Conservation (phyloP, 2,329 filamentous ascomycete species). For the Pseudomassariella vexata region DNA sequence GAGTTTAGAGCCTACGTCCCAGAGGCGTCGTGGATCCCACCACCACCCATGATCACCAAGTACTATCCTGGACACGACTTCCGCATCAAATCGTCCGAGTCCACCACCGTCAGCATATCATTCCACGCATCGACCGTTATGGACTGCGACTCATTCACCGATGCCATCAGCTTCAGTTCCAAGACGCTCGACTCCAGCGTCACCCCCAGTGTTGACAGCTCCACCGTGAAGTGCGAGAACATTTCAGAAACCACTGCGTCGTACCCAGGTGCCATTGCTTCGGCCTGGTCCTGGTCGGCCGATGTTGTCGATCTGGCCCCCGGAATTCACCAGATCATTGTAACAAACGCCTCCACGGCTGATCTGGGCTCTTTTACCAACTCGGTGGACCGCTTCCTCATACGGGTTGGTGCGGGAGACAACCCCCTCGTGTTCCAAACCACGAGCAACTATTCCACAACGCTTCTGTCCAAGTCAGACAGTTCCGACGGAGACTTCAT, state of each 20-base stretch:
- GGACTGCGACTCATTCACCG: slow-evolving; percentile 50
- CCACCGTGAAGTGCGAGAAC: slow-evolving; percentile 39
- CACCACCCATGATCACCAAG: no score
- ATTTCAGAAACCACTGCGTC: slow-evolving; percentile 24
- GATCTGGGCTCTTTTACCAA: slow-evolving; percentile 30
- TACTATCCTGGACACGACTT: no score
- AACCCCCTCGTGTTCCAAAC: slow-evolving; percentile 56
- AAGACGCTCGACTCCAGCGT: slow-evolving; percentile 41
- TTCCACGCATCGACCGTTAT: slow-evolving; percentile 55
- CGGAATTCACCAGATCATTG: slow-evolving; percentile 52
- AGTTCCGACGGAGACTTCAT: neutral
- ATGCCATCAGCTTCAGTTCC: slow-evolving; percentile 45
- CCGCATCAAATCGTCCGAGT: neutral
- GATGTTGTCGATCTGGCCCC: slow-evolving; percentile 51
- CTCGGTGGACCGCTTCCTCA: slow-evolving; percentile 52
- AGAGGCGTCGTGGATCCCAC: no score
- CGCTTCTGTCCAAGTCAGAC: neutral
- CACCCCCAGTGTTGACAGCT: slow-evolving; percentile 34
- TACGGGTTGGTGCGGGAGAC: slow-evolving; percentile 50
- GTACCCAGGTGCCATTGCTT: slow-evolving; percentile 47
- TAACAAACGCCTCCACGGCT: slow-evolving; percentile 44
- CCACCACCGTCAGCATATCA: slow-evolving; percentile 39
- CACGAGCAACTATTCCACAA: slow-evolving; percentile 45
- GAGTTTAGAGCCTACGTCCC: no score
- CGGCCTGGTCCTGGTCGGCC: slow-evolving; percentile 46